Percentiles rank a stretch among this genome's conserved stretches.
phyloP scores from a whole-genome alignment of 768 basidiomycete species.

The Rickenella mellea region DNA sequence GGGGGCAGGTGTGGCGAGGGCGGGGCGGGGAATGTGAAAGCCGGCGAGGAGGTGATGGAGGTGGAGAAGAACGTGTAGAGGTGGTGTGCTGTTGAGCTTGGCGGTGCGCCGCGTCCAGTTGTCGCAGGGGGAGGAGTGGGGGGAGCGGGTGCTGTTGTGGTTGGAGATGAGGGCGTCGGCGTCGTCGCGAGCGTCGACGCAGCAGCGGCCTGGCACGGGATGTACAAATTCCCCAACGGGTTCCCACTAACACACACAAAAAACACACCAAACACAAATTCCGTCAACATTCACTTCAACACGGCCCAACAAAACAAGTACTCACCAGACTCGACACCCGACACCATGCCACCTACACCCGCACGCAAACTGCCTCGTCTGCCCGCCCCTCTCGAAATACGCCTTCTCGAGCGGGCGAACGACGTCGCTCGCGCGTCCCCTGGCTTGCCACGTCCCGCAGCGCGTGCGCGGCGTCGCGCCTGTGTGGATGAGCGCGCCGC shows the following conservation, averaged over 20 bases:
- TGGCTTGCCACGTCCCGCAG: slow-evolving; percentile 50
- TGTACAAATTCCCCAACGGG: slow-evolving; percentile 51
- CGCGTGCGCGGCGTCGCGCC: slow-evolving; percentile 43
- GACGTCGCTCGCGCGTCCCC: slow-evolving; percentile 37
- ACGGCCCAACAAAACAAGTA: not conserved
- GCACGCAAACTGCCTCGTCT: slow-evolving; percentile 46
- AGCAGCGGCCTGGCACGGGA: slow-evolving; percentile 48
- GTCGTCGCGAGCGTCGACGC: slow-evolving; percentile 19
- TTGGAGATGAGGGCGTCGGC: slow-evolving; percentile 15
- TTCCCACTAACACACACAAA: slow-evolving; percentile 40
- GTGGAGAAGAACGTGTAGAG: slow-evolving; percentile 41
- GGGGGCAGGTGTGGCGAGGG: slow-evolving; percentile 3
- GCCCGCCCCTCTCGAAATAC: slow-evolving; percentile 49
- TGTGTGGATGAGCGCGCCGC: slow-evolving; percentile 52
- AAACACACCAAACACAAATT: not conserved
- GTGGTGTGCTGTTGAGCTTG: slow-evolving; percentile 16
- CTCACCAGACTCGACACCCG: slow-evolving; percentile 53
- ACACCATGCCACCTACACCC: slow-evolving; percentile 62
- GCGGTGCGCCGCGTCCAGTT: too few relatives aligned
- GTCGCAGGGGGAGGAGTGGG: slow-evolving; percentile 21
- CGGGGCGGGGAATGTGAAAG: slow-evolving; percentile 21
- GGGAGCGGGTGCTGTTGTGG: slow-evolving; percentile 36
- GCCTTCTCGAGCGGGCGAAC: slow-evolving; percentile 47
- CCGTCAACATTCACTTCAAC: not conserved
- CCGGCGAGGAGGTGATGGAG: slow-evolving; percentile 29